Conservation (phyloP, 495 filamentous ascomycete genomes). For the Penicillium cinerascens region DNA sequence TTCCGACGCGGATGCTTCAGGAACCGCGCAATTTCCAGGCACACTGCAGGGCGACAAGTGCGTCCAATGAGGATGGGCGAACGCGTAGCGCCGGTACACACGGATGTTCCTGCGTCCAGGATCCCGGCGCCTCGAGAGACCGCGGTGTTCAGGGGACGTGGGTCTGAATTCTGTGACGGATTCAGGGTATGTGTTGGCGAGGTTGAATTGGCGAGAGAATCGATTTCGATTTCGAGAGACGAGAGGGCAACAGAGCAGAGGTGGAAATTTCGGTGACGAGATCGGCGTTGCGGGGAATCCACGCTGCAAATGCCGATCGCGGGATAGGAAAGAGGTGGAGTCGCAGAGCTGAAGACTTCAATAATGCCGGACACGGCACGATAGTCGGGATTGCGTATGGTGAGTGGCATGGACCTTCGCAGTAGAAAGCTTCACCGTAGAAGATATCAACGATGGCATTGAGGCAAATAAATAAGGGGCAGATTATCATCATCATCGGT, state of each 20-base stretch:
- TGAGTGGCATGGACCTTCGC: background rate
- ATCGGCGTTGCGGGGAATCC: conserved; percentile 29
- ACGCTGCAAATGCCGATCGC: conserved; percentile 15
- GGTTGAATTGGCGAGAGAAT: background rate
- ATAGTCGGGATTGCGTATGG: background rate
- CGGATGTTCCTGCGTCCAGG: conserved; percentile 14
- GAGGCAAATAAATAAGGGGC: background rate
- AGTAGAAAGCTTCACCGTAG: no score
- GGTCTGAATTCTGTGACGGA: no score
- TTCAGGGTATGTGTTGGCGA: background rate
- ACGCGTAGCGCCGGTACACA: conserved; percentile 21
- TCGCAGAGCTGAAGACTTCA: conserved; percentile 2
- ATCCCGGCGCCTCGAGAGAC: conserved; percentile 19
- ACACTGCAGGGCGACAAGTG: conserved; percentile 20
- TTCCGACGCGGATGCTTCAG: conserved; percentile 20
- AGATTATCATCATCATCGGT: conserved; percentile 12
- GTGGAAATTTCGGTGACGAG: conserved; percentile 6
- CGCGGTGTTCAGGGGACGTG: background rate
- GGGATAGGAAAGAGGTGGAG: conserved; percentile 6
- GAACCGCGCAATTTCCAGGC: conserved; percentile 25
- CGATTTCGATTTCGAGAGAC: background rate
- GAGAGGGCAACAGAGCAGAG: conserved; percentile 2
- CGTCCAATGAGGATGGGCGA: conserved; percentile 16
- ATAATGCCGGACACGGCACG: no score
- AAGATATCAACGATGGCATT: background rate